Evolutionary conservation across 495 filamentous ascomycete genomes (phyloP).

Genomic region (Chaetomium fimeti): DNA sequence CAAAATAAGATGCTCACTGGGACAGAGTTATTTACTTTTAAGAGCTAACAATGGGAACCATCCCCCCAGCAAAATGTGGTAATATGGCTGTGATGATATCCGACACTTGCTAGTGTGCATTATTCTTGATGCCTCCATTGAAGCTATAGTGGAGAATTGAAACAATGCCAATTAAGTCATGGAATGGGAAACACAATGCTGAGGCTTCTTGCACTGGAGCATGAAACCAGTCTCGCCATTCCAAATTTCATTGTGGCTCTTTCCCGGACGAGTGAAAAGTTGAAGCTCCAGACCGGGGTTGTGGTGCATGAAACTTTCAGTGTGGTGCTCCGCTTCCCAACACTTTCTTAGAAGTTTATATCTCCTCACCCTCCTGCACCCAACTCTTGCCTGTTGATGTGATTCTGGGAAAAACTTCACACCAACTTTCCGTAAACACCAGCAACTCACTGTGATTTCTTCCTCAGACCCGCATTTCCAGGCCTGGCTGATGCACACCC

Average conservation of each 20-base stretch:
- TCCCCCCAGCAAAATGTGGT: too few species aligned
- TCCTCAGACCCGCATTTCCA: not conserved
- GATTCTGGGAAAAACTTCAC: not conserved
- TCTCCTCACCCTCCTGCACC: not conserved
- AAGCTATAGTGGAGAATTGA: not conserved
- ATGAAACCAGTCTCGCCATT: not conserved
- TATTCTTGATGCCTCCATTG: too few species aligned
- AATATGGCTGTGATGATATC: too few species aligned
- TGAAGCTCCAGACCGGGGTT: not conserved
- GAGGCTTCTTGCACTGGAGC: not conserved
- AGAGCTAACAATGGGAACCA: too few species aligned
- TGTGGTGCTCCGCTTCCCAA: not conserved
- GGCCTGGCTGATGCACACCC: not conserved
- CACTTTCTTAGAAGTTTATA: not conserved
- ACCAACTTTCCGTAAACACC: not conserved
- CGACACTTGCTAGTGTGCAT: too few species aligned
- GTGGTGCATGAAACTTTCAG: not conserved
- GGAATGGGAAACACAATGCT: not conserved
- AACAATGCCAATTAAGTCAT: not conserved
- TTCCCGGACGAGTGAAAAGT: not conserved
- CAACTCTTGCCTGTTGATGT: not conserved
- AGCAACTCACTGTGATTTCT: not conserved
- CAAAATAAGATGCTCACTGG: too few species aligned
- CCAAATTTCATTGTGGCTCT: not conserved
- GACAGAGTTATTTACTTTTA: too few species aligned